Evolutionary conservation across 306 rosid genomes (phyloP), one percentile per base, ranked within the genome.

Genomic region (Gleditsia sinensis): DNA sequence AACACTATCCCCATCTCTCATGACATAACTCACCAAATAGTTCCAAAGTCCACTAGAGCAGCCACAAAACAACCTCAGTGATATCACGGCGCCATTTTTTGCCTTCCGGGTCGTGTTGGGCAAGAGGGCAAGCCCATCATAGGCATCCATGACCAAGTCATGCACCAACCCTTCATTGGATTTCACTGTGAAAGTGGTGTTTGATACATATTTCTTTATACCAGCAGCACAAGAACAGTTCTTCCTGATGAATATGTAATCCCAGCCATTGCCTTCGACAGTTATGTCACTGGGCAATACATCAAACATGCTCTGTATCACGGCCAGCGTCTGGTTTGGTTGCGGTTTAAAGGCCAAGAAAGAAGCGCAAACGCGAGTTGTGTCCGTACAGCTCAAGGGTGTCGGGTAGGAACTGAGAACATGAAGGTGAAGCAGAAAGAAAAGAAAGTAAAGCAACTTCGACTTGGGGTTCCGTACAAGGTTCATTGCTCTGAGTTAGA

Each of bases 21-120:
- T 61, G 46, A 90, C 93, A 86, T 94, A 94, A 80, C 99, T 94
- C 90, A 88, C 75, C 74, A 94, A 20, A 86, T 94, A 94, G 81
- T 94, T 94, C 99, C 97, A 94, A 62, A 88, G 36, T 59, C 92
- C 92, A 76, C 92, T 90, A 7, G 99, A 94, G 58, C 99, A 94
- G 34, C 97, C 96, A 78, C 99, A 94, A 46, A 94, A 81, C 90
- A 94, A 81, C 82, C 90, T 82, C 88, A 94, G 46, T 24, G 96
- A 94, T 67, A 94, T 86, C 37, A 94, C 97, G 46, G 93, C 93
- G 34, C 99, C 96, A 57, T 76, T 79, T 77, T 67, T 78, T 0
- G 92, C 97, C 71, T 10, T 82, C 85, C 99, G 46, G 2, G 89
- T 86, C 0, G 93, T 82, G 74, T 88, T 94, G 36, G 95, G 89